Evolutionary conservation across 1,284 basidiomycete genomes (phyloP), one percentile per base, ranked within the genome.

Genomic region (Trametes sp.): DNA sequence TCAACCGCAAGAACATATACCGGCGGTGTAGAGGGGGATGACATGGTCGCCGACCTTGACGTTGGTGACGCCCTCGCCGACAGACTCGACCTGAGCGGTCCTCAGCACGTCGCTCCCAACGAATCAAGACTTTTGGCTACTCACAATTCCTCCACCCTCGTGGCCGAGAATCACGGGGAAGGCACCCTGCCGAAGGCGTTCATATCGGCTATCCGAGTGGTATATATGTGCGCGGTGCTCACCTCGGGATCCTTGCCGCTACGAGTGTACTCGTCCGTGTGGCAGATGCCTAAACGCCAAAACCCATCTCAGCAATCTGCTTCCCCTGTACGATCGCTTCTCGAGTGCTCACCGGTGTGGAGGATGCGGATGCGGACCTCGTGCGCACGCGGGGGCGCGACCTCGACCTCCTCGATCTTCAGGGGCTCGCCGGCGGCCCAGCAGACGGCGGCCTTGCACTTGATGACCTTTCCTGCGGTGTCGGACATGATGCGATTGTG

Each of bases 221-320:
- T 51, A 57, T 50, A 38, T 46, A 61, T 59, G 54, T 42, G 46
- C 29, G 19, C 41, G 53, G 44, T 23, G 53, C 74, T 51, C 73
- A 90, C 90, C 85, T 99, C 97, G 42, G 96, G 90, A 77, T 99
- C 97, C 77, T 93, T 92, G 65, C 98, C 97, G 73, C 95, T 97
- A 74, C 97, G 91, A 61, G 96, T 97, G 83, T 97, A 98, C 76
- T 95, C 94, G 74, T 98, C 96, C 75, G 98, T 99, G 80, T 99
- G 97, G 81, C 98, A 99, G 76, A 99, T 92, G 71, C 96, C 95
- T 85, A 48, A n/a, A 36, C 8, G 24, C 7, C 31, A 33, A 35
- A n/a, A 19, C 41, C 14, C 44, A 35, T 24, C 42, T 29, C 16
- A 35, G 44, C 31, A 1, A 49, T 14, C 7, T 23, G 38, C 69